Base-by-base conservation (phyloP, 2,329 filamentous ascomycete species). In the Cladosporium sphaerospermum region DNA sequence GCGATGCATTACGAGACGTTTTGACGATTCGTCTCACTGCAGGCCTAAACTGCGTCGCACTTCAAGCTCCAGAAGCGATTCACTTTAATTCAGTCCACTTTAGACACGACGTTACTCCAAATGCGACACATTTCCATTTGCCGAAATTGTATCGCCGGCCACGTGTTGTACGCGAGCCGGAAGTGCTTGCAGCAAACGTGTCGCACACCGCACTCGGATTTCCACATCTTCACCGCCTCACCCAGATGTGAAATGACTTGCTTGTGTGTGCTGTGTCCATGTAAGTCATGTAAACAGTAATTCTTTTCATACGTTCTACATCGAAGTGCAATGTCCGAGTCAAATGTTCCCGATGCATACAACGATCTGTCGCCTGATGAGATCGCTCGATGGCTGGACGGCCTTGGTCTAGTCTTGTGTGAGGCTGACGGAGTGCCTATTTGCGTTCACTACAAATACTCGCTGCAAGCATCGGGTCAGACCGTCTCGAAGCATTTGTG, bases 401-500 rank as follows among this genome's bases (percentile, higher is more conserved):
- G 9, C 8, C 33, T 36, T 8, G 33, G 33, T 36, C 33, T 36
- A 36, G 33, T 36, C 33, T 36, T 36, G 33, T 36, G 33, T 8
- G 33, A 36, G n/a, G 33, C 33, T 8, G 33, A 36, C 9, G 33
- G 33, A 36, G n/a, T 36, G 6, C 23, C 49, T 14, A 44, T 54
- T 37, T 54, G 28, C 19, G 23, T 43, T 14, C 33, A 28, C 40
- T 54, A 44, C 52, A 41, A 42, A 49, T 43, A 54, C 19, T 34
- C 52, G 14, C 45, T 54, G 31, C 36, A 54, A 28, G 16, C 52
- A 16, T 42, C 18, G 16, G 45, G 52, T 18, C 19, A 54, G 45
- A 49, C 34, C 37, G 52, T 49, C 14, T 54, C 45, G 16, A 54
- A 36, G 37, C 45, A 49, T 23, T 37, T 49, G 16, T 37, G 43